Conservation (phyloP, 1,139 yeast species). For the Scheffersomyces quercinus region DNA sequence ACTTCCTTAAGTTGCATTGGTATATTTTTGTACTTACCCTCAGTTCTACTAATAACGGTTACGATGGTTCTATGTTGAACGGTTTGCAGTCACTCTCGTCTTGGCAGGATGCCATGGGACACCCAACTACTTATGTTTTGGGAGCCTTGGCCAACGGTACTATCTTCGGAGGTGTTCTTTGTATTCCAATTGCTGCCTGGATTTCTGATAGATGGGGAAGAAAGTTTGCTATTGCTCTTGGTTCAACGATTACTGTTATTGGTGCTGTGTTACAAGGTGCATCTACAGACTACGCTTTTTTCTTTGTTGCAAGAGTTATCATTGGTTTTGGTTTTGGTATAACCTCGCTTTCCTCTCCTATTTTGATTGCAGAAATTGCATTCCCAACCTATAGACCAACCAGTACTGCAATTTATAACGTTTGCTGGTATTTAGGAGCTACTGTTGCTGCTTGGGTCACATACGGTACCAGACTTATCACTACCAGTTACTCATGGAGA, state of each 20-base stretch:
- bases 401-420: constrained; percentile 49
- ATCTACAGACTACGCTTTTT: constrained; percentile 35
- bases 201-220: constrained; percentile 51
- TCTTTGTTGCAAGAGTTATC: constrained; percentile 37
- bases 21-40: constrained; percentile 18
- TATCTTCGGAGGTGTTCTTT: constrained; percentile 21
- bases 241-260: constrained; percentile 12
- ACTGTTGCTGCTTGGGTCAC: constrained; percentile 56
- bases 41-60: constrained; percentile 23
- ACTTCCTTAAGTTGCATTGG: constrained; percentile 11
- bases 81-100: constrained; percentile 20
- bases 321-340: constrained; percentile 44
- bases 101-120: constrained; percentile 19
- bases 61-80: constrained; percentile 23
- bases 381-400: constrained; percentile 52
- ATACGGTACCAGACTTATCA: constrained; percentile 43
- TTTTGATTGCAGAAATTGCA: constrained; percentile 42
- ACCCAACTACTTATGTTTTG: constrained; percentile 17
- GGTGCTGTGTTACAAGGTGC: constrained; percentile 40
- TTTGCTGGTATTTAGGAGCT: constrained; percentile 46
- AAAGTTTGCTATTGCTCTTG: constrained; percentile 17
- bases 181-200: constrained; percentile 29
- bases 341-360: constrained; percentile 38
- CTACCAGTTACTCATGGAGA: constrained; percentile 38
- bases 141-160: constrained; percentile 23